These are phyloP conservation scores for Lagenaria siceraria DNA, from an alignment of 306 rosid species.

Conservation along the genomic window DNA sequence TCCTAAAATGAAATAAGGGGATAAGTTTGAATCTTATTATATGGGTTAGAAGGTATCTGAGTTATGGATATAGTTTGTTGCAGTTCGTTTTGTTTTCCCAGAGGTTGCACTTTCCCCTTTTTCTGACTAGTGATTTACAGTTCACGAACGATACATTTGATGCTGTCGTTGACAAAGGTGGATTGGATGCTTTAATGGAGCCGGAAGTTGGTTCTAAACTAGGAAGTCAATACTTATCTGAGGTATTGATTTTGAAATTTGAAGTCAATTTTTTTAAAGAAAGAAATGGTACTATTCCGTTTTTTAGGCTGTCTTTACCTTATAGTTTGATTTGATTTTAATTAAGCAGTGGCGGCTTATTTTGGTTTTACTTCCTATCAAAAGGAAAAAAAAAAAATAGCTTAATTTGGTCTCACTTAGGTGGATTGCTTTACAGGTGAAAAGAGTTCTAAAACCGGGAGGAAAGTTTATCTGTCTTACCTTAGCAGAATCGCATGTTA, in stretches of 20 bases:
- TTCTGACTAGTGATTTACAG: constrained; percentile 20
- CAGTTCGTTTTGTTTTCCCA: background rate
- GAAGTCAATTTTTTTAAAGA: background rate
- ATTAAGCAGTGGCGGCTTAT: background rate
- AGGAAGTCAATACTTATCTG: constrained; percentile 63
- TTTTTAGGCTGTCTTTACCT: background rate
- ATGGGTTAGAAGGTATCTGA: background rate
- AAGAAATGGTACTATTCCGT: background rate
- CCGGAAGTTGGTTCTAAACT: constrained; percentile 73
- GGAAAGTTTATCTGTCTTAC: constrained; percentile 87
- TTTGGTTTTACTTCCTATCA: background rate
- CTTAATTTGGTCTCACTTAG: background rate
- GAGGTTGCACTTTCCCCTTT: background rate
- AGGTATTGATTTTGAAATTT: constrained; percentile 30
- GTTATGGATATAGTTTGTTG: background rate
- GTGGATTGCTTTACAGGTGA: constrained; percentile 35
- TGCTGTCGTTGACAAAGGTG: constrained; percentile 81
- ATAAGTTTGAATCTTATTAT: background rate
- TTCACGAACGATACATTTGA: constrained; percentile 41
- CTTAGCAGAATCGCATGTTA: constrained; percentile 75
- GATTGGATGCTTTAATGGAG: constrained; percentile 95
- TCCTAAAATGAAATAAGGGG: background rate
- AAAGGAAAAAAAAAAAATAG: background rate
- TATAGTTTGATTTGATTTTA: background rate
- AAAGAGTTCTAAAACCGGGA: constrained; percentile 67